These are phyloP conservation scores for Pestalotiopsis sp. DNA, from an alignment of 2,329 filamentous ascomycete species.

Conservation along the genomic window DNA sequence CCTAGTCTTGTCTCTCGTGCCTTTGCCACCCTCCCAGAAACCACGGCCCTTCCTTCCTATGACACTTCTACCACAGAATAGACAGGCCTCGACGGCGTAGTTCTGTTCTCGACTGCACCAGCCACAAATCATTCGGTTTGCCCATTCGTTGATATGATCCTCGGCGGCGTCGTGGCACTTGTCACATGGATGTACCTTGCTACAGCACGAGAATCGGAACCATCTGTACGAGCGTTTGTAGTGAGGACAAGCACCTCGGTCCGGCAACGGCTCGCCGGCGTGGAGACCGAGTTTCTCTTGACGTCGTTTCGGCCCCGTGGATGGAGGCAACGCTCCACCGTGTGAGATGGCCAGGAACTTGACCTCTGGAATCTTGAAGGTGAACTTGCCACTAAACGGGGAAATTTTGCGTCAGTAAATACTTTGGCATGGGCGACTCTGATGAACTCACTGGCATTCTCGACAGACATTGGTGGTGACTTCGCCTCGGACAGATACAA, in stretches of 20 bases:
- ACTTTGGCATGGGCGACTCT: neutral
- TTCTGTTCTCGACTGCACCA: slow-evolving; percentile 81
- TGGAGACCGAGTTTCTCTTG: slow-evolving; percentile 59
- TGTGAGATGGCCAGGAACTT: slow-evolving; percentile 75
- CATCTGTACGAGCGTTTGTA: slow-evolving; percentile 63
- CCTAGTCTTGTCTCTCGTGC: slow-evolving; percentile 69
- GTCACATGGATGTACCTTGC: slow-evolving; percentile 62
- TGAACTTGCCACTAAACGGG: slow-evolving; percentile 67
- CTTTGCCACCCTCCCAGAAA: slow-evolving; percentile 88
- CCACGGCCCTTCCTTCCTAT: slow-evolving; percentile 68
- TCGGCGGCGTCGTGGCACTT: slow-evolving; percentile 75
- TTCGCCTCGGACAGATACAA: slow-evolving; percentile 75
- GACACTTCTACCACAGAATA: slow-evolving; percentile 71
- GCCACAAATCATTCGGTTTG: slow-evolving; percentile 81
- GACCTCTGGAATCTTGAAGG: slow-evolving; percentile 76
- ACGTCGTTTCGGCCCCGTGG: slow-evolving; percentile 45
- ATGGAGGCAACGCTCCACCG: slow-evolving; percentile 45
- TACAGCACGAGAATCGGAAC: slow-evolving; percentile 69
- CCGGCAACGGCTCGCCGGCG: slow-evolving; percentile 58
- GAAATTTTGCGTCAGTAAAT: neutral
- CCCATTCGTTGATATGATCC: slow-evolving; percentile 79
- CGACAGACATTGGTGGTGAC: slow-evolving; percentile 75
- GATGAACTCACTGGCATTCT: slow-evolving; percentile 64
- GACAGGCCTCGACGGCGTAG: slow-evolving; percentile 76
- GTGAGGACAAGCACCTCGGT: slow-evolving; percentile 57